Base-by-base conservation (phyloP, 306 rosid species). In the Quercus rubra region DNA sequence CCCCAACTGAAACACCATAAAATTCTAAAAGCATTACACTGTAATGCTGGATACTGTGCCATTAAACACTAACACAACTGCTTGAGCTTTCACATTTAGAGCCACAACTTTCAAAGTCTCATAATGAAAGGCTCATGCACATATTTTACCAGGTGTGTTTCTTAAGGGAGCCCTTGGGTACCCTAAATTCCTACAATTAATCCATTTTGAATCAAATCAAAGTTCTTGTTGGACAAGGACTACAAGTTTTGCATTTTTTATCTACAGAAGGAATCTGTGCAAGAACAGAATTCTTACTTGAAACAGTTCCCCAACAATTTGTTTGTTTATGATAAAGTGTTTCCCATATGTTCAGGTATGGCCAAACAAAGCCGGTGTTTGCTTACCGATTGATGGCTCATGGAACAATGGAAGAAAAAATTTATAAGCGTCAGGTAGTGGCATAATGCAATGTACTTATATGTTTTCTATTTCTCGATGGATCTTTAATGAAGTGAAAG, bases 321-420 rank as follows among this genome's bases (percentile, higher is more conserved):
- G 1, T 82, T 49, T 46, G 23, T 79, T 64, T 17, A n/a, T 64
- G n/a, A 71, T 78, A 55, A 55, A 63, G 66, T 78, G 20, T n/a
- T 43, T 80, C 68, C 12, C 41, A 54, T 78, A 23, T 76, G 69
- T 85, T 80, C 86, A 95, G 99, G 89, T 95, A 95, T 79, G 99
- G 99, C 75, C 99, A 95, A 92, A 90, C 55, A 82, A 95, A 95
- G 81, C 99, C 99, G 1, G 99, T 95, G 78, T 95, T 91, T 79
- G 99, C 97, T 75, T 95, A 95, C 84, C 87, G 99, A 78, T 80
- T 95, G 87, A 87, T 95, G 91, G 99, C 99, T 19, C 98, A 95
- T 85, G 94, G 94, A 84, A 95, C 99, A 28, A 95, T 95, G 98
- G 99, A 95, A 88, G 99, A 95, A 73, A 95, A 95, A 84, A 95